Conservation (phyloP, 1,284 basidiomycete species). For the Cryptococcus hybrid region DNA sequence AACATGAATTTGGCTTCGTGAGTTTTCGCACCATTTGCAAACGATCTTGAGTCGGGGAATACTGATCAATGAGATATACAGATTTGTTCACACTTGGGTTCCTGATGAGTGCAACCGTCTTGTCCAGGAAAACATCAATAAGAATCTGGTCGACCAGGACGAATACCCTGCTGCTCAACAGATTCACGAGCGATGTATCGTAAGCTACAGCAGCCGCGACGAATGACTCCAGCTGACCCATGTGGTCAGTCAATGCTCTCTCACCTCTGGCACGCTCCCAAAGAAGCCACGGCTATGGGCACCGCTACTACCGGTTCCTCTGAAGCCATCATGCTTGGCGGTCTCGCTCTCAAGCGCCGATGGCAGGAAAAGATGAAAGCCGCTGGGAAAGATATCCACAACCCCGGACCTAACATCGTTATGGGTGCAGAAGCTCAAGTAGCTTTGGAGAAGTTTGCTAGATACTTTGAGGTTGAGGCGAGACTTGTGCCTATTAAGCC, state of each 20-base stretch:
- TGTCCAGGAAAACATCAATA: conserved; percentile 78
- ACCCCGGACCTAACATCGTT: conserved; percentile 63
- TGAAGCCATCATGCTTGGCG: conserved; percentile 90
- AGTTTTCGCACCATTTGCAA: conserved; percentile 1
- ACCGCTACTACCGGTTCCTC: conserved; percentile 92
- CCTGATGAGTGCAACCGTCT: conserved; percentile 66
- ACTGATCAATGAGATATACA: conserved; percentile 30
- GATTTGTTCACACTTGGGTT: conserved; percentile 70
- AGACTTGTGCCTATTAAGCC: conserved; percentile 75
- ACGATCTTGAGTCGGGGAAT: background rate
- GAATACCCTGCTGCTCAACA: conserved; percentile 79
- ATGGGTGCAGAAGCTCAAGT: conserved; percentile 77
- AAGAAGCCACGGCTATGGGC: conserved; percentile 69
- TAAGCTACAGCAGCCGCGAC: conserved; percentile 6
- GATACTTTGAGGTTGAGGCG: conserved; percentile 52
- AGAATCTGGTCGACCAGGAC: conserved; percentile 88
- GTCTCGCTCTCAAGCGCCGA: conserved; percentile 88
- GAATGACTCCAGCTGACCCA: background rate
- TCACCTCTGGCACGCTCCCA: conserved; percentile 88
- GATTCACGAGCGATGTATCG: conserved; percentile 71
- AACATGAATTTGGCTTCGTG: conserved; percentile 71
- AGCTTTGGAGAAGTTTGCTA: conserved; percentile 83
- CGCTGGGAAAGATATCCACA: conserved; percentile 78
- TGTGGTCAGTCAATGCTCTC: conserved; percentile 68
- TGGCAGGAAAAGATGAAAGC: conserved; percentile 90